Conservation (phyloP, 2,329 filamentous ascomycete species). For the Fusarium fujikuroi region DNA sequence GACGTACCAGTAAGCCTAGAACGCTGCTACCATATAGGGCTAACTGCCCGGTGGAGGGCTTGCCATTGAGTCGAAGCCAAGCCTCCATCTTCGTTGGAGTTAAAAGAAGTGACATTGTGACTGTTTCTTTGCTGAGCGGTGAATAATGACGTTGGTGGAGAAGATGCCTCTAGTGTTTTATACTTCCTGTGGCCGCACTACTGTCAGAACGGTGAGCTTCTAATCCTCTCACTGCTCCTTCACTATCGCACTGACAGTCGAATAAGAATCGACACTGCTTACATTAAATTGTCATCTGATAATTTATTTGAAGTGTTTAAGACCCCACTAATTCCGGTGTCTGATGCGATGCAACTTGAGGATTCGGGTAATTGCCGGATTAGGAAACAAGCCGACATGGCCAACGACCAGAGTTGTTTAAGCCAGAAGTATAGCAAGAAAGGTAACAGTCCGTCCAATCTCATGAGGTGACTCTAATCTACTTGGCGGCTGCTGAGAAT, state of each 20-base stretch:
- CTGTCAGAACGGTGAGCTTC: not conserved
- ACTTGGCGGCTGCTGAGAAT: not conserved
- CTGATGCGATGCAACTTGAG: not conserved
- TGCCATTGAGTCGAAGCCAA: not conserved
- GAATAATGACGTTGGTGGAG: no score
- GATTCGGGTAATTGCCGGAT: not conserved
- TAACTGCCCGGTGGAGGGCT: not conserved
- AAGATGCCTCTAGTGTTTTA: not conserved
- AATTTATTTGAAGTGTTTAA: not conserved
- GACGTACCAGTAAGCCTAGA: not conserved
- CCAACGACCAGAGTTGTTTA: not conserved
- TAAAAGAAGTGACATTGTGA: not conserved
- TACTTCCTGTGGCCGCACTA: not conserved
- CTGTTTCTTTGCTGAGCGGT: no score
- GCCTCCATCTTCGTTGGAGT: not conserved
- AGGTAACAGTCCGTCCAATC: not conserved
- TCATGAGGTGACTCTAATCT: rapidly evolving
- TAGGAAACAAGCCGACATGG: not conserved
- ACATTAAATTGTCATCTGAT: rapidly evolving
- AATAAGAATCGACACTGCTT: rapidly evolving
- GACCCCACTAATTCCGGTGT: not conserved
- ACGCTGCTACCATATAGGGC: not conserved
- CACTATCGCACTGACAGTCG: rapidly evolving
- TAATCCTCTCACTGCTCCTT: not conserved
- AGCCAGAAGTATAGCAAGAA: not conserved